Base-by-base conservation (phyloP, 345 rosid species). In the Kandelia obovata region DNA sequence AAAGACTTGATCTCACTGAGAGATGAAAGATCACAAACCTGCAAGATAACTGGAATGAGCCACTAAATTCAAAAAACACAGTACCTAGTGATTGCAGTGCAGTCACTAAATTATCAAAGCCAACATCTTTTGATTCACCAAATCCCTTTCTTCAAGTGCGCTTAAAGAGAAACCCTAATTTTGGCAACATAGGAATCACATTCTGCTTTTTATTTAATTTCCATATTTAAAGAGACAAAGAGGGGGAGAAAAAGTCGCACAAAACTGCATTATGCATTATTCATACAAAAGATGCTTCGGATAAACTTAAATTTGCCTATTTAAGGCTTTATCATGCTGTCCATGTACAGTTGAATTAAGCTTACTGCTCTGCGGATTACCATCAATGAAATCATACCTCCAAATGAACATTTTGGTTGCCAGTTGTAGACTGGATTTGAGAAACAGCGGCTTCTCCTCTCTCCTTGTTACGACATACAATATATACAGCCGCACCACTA, bases 1-100 rank as follows among this genome's bases (percentile, higher is more conserved):
- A 94, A 89, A 15, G 94, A 88, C 85, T 89, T 91, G 75, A 94
- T 75, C 26, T 87, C 95, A 1, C 77, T 80, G 68, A 88, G 74
- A 39, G 92, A 94, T 23, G 95, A 91, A 76, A 94, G 88, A 82
- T 94, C 96, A 70, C 95, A 93, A 16, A 93, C 83, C 98, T 91
- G 86, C 79, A 82, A 79, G 73, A 69, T 65, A 73, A 56, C 58
- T 20, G 72, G 62, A 53, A 61, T 53, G 66, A 66, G 75, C 56
- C 39, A 55, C 66, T 25, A 27, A 39, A 39, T 61, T 76, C 21
- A 61, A 30, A 52, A 58, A 43, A 43, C 16, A 62, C 31, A 46
- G 26, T 30, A 32, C 58, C 30, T 17, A 7, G 47, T n/a, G 37
- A 25, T 21, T 64, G 30, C 39, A 37, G n/a, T 52, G 23, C 60